A percentile compares a stretch with the other conserved stretches of the same genome.
phyloP scores from a whole-genome alignment of 768 basidiomycete genomes.

The Russula brevipes region DNA sequence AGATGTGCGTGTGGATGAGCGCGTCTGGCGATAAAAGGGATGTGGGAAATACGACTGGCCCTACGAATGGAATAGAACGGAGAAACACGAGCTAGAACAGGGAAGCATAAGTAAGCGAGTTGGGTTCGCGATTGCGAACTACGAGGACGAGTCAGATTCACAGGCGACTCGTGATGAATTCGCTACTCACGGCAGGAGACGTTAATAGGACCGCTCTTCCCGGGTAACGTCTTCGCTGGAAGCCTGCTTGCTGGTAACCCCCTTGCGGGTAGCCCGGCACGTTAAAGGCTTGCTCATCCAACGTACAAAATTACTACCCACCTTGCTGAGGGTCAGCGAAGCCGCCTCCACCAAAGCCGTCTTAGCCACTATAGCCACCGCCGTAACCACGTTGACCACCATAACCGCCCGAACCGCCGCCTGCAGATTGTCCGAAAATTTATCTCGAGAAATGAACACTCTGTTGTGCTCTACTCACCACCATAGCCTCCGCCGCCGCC shows the following conservation, averaged over 20 bases:
- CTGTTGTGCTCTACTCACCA: constrained; percentile 10
- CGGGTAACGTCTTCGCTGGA: constrained; percentile 4
- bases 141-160: background rate
- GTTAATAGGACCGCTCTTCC: constrained; percentile 26
- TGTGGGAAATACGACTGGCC: background rate
- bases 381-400: constrained; percentile 25
- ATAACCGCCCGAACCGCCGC: constrained; percentile 28
- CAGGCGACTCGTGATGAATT: too few relatives aligned
- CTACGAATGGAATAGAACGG: constrained; percentile 6
- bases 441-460: background rate
- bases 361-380: constrained; percentile 28
- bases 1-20: constrained; percentile 37
- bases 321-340: constrained; percentile 10
- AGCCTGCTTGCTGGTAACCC: background rate
- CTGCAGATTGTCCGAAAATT: background rate
- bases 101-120: constrained; percentile 16
- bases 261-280: background rate
- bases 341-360: constrained; percentile 10
- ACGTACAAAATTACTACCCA: background rate
- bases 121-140: background rate
- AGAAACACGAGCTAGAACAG: constrained; percentile 18
- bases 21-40: constrained; percentile 29
- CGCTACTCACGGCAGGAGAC: background rate
- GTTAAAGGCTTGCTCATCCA: too few relatives aligned
- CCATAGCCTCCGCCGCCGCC: constrained; percentile 30